A percentile compares a stretch with the other conserved stretches of the same genome.
Evolutionary conservation across 192 early-diverging fungal species (phyloP).

Genomic region (Helicostylum pulchrum): DNA sequence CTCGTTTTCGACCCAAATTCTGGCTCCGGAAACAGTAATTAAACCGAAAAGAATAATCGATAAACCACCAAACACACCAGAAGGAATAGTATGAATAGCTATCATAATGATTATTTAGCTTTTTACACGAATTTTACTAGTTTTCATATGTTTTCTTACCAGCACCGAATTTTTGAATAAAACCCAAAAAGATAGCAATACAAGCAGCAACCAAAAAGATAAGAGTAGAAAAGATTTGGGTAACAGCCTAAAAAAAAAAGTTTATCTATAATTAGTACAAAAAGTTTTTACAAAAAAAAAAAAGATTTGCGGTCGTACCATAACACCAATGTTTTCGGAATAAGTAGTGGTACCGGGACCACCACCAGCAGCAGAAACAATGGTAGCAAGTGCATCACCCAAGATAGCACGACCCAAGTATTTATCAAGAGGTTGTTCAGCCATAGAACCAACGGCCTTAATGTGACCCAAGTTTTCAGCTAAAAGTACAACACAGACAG

Average conservation of each 20-base stretch:
- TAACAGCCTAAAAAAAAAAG: slow-evolving; percentile 42
- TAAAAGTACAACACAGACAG: slow-evolving; percentile 49
- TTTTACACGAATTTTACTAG: too few species aligned
- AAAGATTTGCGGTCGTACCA: slow-evolving; percentile 20
- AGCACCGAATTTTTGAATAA: slow-evolving; percentile 59
- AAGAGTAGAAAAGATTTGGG: slow-evolving; percentile 51
- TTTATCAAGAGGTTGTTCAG: slow-evolving; percentile 41
- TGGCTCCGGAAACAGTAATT: slow-evolving; percentile 51
- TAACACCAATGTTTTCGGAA: slow-evolving; percentile 57
- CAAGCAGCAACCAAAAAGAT: slow-evolving; percentile 52
- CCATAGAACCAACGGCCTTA: slow-evolving; percentile 51
- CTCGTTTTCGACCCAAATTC: slow-evolving; percentile 54
- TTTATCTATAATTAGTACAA: too few species aligned
- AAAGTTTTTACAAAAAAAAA: slow-evolving; percentile 7
- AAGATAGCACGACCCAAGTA: slow-evolving; percentile 54
- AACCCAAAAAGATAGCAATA: slow-evolving; percentile 52
- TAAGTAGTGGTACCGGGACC: slow-evolving; percentile 56
- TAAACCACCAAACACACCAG: slow-evolving; percentile 54
- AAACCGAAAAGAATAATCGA: slow-evolving; percentile 52
- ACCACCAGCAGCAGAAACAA: slow-evolving; percentile 44
- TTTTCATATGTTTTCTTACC: too few species aligned
- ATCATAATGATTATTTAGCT: too few species aligned
- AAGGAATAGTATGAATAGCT: slow-evolving; percentile 50
- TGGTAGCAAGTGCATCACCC: slow-evolving; percentile 58
- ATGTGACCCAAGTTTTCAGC: slow-evolving; percentile 62